These are phyloP conservation scores for Xylaria acuta DNA, from an alignment of 495 filamentous ascomycete genomes.

Conservation along the genomic window DNA sequence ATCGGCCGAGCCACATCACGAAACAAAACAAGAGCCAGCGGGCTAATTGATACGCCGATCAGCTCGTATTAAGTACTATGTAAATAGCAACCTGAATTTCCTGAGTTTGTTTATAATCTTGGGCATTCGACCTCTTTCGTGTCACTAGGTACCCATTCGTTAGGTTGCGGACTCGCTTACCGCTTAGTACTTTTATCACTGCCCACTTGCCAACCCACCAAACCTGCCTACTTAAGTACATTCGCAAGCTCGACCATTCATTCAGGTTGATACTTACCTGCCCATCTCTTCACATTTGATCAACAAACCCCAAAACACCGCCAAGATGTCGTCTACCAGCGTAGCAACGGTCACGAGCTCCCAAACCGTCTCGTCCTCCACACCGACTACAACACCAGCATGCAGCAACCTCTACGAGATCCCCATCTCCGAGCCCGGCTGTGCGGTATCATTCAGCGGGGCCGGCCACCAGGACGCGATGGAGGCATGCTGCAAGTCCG, in stretches of 20 bases:
- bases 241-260: neutral
- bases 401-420: conserved; percentile 44
- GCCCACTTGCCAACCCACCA: neutral
- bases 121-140: neutral
- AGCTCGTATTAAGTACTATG: neutral
- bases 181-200: too few species aligned
- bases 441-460: conserved; percentile 44
- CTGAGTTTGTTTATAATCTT: neutral
- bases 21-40: neutral
- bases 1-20: conserved; percentile 8
- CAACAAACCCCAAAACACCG: neutral
- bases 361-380: conserved; percentile 28
- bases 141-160: neutral
- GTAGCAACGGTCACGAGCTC: neutral
- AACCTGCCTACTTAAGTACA: neutral
- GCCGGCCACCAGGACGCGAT: conserved; percentile 49
- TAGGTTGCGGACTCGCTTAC: too few species aligned
- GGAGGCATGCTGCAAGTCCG: conserved; percentile 52
- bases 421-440: conserved; percentile 53
- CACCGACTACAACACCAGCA: conserved; percentile 36
- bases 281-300: neutral
- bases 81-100: neutral
- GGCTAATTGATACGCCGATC: conserved; percentile 1
- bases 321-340: neutral
- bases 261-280: neutral